Conservation (phyloP, 2,329 filamentous ascomycete species). For the Ilyonectria mors-panacis region DNA sequence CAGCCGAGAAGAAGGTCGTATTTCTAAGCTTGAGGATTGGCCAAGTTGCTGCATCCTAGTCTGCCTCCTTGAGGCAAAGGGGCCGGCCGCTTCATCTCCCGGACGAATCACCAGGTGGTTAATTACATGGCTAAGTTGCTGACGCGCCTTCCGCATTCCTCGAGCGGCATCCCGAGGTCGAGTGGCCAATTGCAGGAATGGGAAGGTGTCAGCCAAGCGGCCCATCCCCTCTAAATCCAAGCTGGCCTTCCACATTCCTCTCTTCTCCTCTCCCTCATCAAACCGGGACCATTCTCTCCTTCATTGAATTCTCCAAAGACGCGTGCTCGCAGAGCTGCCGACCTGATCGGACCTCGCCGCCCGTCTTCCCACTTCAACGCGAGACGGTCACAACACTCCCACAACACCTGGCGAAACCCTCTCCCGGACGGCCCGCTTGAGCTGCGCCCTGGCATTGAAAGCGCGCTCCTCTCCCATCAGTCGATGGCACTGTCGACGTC, state of each 20-base stretch:
- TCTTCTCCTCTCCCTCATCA: constrained; percentile 2
- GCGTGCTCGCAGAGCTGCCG: neutral
- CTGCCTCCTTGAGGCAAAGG: constrained; percentile 3
- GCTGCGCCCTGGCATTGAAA: neutral
- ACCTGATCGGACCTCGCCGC: constrained; percentile 17
- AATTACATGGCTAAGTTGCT: constrained; percentile 18
- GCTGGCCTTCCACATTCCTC: neutral
- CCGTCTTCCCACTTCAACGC: neutral
- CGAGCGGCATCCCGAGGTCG: constrained; percentile 11
- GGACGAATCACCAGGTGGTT: constrained; percentile 40
- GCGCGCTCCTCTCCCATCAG: constrained; percentile 6
- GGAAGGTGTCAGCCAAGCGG: constrained; percentile 22
- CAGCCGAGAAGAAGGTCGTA: neutral
- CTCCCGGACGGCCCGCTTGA: neutral
- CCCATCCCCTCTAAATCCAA: neutral
- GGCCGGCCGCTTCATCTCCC: constrained; percentile 27
- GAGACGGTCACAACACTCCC: constrained; percentile 1
- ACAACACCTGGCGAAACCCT: neutral
- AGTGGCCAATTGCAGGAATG: constrained; percentile 19
- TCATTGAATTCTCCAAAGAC: neutral
- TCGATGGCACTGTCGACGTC: constrained; percentile 19
- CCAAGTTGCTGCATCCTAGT: neutral
- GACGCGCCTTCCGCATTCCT: constrained; percentile 26
- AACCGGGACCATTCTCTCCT: constrained; percentile 1
- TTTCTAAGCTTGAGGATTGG: neutral